These are phyloP conservation scores for Populus davidiana DNA, from an alignment of 345 rosid species.

Conservation along the genomic window DNA sequence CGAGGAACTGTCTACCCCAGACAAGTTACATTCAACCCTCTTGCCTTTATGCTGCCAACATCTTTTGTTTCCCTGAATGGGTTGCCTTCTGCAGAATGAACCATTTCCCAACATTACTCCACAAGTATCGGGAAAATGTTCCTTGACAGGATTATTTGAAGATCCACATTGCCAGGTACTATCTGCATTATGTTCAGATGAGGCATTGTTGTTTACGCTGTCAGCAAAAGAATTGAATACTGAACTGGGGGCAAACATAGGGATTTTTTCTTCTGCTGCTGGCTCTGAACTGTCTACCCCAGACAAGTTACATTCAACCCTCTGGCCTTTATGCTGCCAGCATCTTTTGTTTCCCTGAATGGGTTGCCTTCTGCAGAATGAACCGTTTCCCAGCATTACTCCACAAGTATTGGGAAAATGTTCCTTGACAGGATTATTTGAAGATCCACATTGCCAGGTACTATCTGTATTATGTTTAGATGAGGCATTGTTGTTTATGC, in stretches of 20 bases:
- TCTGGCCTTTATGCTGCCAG: constrained; percentile 56
- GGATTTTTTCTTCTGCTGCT: neutral
- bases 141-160: neutral
- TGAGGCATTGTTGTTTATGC: constrained; percentile 6
- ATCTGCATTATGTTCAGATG: neutral
- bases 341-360: constrained; percentile 44
- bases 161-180: neutral
- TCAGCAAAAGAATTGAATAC: neutral
- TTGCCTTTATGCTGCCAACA: constrained; percentile 61
- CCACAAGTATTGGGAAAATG: constrained; percentile 37
- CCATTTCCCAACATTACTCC: constrained; percentile 49
- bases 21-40: neutral
- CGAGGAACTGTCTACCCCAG: neutral
- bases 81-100: constrained; percentile 41
- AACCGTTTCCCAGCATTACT: constrained; percentile 45
- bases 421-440: neutral
- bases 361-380: constrained; percentile 40
- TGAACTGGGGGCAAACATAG: neutral
- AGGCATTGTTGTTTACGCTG: constrained; percentile 5
- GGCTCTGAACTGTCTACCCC: constrained; percentile 10
- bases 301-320: neutral
- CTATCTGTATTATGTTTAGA: neutral
- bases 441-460: neutral
- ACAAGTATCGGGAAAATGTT: constrained; percentile 27
- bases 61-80: constrained; percentile 37